A percentile compares a stretch with the other conserved stretches of the same genome.
These are phyloP conservation scores for Cercospora beticola DNA, from an alignment of 2,329 filamentous ascomycete genomes.

Conservation along the genomic window DNA sequence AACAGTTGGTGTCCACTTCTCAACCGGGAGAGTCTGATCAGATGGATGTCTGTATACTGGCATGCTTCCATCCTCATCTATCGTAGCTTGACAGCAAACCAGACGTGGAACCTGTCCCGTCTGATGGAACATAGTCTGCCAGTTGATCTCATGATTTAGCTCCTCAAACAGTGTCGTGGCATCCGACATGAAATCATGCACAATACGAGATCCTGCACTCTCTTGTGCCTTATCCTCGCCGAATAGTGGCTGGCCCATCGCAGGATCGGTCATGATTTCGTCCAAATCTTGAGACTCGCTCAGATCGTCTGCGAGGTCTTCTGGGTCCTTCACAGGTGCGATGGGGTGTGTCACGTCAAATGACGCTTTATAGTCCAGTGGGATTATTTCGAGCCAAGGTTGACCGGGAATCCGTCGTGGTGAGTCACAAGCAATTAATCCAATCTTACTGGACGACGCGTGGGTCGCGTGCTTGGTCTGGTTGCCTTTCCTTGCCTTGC, in stretches of 20 bases:
- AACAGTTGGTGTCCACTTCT: conserved; percentile 73
- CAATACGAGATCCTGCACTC: conserved; percentile 70
- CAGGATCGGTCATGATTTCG: background rate
- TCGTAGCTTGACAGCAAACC: conserved; percentile 80
- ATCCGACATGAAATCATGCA: conserved; percentile 67
- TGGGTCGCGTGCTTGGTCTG: conserved; percentile 21
- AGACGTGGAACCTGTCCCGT: conserved; percentile 88
- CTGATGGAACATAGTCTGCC: conserved; percentile 91
- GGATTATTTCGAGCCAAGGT: conserved; percentile 26
- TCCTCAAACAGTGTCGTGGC: conserved; percentile 65
- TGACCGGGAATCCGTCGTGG: conserved; percentile 13
- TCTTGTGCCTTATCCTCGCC: conserved; percentile 42
- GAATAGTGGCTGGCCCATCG: conserved; percentile 26
- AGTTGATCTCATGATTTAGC: conserved; percentile 72
- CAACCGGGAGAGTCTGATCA: conserved; percentile 77
- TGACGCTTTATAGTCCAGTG: conserved; percentile 2
- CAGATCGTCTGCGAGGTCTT: background rate
- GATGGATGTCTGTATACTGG: conserved; percentile 95
- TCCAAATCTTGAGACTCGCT: conserved; percentile 2
- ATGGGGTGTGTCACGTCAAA: background rate
- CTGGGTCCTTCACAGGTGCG: background rate
- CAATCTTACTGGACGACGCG: conserved; percentile 20
- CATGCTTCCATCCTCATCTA: conserved; percentile 72
- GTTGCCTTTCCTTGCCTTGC: conserved; percentile 12
- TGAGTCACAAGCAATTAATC: conserved; percentile 21